Evolutionary conservation across 1,139 yeast genomes (phyloP), one percentile per base, ranked within the genome.

Genomic region (Pneumocystis oryctolagi): DNA sequence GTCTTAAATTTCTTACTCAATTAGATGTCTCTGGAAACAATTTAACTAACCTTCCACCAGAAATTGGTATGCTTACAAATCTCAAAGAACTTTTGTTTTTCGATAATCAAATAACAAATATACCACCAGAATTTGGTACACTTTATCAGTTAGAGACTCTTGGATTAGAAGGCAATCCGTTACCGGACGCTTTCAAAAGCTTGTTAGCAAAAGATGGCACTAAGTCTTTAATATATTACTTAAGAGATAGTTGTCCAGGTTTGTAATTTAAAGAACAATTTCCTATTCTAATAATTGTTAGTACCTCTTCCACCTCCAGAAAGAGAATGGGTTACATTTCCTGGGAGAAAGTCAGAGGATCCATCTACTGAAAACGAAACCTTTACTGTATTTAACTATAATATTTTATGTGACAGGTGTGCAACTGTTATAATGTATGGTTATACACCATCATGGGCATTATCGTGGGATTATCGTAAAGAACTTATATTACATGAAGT

Each of bases 361-460:
- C 67, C 65, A 8, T 67, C 67, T 66, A 66, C 70, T 68, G 69
- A 71, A 67, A 73, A 74, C 65, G 70, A 75, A 58, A 62, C 66
- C 18, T 89, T 92, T 73, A 87, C 96, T 0, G 77, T 90, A 63
- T 79, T 89, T 80, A 84, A 90, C 60, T 92, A 89, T 77, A 92
- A 92, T 73, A 88, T 95, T 2, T 79, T 92, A 71, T 92, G 98
- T 74, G 97, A 92, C 72, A 95, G 87, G 73, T 90, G 90, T 76
- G 97, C 97, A 3, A 89, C 97, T 9, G 81, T 94, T 28, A 87
- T 84, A 73, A 80, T 90, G 86, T 94, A 88, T 73, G 90, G 87
- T 70, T 92, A 88, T 72, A 89, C 97, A 1, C 97, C 97, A 37
- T 84, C 95, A 1, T 92, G 98, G 98, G 98, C 97, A 5, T 80